These are phyloP conservation scores for Rhynchospora breviuscula DNA, from an alignment of 176 grass and related monocot genomes.

Conservation along the genomic window DNA sequence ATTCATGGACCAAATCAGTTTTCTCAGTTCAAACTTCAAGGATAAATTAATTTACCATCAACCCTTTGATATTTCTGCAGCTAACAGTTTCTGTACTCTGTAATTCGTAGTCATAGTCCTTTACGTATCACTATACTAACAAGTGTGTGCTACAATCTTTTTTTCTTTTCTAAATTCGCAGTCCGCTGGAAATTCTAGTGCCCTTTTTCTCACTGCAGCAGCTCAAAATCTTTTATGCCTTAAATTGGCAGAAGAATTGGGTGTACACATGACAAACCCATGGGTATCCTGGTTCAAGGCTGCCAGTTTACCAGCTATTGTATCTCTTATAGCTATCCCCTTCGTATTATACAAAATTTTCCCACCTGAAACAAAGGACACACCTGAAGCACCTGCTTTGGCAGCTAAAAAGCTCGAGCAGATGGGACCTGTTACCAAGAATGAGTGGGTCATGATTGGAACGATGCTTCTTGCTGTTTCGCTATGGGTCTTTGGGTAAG, in stretches of 20 bases:
- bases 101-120: neutral
- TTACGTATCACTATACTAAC: slow-evolving; percentile 17
- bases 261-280: slow-evolving; percentile 74
- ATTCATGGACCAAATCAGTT: neutral
- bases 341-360: slow-evolving; percentile 94
- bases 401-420: slow-evolving; percentile 67
- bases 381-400: slow-evolving; percentile 84
- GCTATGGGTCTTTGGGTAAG: slow-evolving; percentile 93
- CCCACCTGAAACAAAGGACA: slow-evolving; percentile 95
- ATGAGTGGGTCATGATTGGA: slow-evolving; percentile 88
- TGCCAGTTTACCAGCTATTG: slow-evolving; percentile 71
- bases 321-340: slow-evolving; percentile 68
- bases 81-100: neutral
- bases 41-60: neutral
- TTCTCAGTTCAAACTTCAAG: neutral
- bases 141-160: neutral
- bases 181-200: slow-evolving; percentile 81
- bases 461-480: slow-evolving; percentile 95
- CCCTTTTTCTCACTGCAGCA: slow-evolving; percentile 93
- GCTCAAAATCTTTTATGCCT: slow-evolving; percentile 94
- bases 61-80: neutral
- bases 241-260: slow-evolving; percentile 88
- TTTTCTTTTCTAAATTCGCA: slow-evolving; percentile 32
- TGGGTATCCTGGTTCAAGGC: slow-evolving; percentile 90
- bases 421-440: slow-evolving; percentile 86